phyloP scores from a whole-genome alignment of 352 stramenopile genomes.

The Pythium folliculosum region DNA sequence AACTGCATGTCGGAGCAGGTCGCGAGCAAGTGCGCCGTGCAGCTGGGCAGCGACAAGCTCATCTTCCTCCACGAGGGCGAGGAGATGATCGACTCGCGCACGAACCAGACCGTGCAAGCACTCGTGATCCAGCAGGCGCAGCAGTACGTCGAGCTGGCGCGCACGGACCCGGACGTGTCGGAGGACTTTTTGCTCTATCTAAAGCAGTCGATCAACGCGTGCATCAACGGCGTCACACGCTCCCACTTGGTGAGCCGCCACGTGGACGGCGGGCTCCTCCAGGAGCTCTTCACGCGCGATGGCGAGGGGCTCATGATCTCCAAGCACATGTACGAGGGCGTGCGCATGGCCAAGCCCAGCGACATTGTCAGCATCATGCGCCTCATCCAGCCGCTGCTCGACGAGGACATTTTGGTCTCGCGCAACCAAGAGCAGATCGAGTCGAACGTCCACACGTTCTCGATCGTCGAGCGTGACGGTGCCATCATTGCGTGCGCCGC shows the following conservation, averaged over 20 bases:
- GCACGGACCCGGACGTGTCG: slow-evolving; percentile 49
- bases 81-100: slow-evolving; percentile 81
- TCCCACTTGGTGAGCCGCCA: slow-evolving; percentile 87
- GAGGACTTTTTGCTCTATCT: slow-evolving; percentile 83
- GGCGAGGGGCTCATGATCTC: slow-evolving; percentile 96
- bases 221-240: slow-evolving; percentile 81
- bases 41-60: slow-evolving; percentile 85
- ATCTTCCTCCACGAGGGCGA: slow-evolving; percentile 91
- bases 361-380: slow-evolving; percentile 92
- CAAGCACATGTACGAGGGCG: slow-evolving; percentile 96
- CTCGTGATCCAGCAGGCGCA: slow-evolving; percentile 82
- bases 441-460: slow-evolving; percentile 87
- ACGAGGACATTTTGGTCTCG: slow-evolving; percentile 87
- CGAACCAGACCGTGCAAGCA: slow-evolving; percentile 76
- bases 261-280: slow-evolving; percentile 89
- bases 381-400: slow-evolving; percentile 85
- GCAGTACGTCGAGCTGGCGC: slow-evolving; percentile 76
- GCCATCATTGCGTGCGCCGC: slow-evolving; percentile 88
- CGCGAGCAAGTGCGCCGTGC: slow-evolving; percentile 83
- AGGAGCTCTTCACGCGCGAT: slow-evolving; percentile 98
- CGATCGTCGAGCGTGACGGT: slow-evolving; percentile 87
- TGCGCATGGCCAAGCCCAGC: slow-evolving; percentile 89
- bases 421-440: slow-evolving; percentile 89
- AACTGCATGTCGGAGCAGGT: slow-evolving; percentile 90
- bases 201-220: slow-evolving; percentile 83